A percentile compares a stretch with the other conserved stretches of the same genome.
Evolutionary conservation across 176 grass and related monocot species (phyloP).

Genomic region (Carex kokanica): DNA sequence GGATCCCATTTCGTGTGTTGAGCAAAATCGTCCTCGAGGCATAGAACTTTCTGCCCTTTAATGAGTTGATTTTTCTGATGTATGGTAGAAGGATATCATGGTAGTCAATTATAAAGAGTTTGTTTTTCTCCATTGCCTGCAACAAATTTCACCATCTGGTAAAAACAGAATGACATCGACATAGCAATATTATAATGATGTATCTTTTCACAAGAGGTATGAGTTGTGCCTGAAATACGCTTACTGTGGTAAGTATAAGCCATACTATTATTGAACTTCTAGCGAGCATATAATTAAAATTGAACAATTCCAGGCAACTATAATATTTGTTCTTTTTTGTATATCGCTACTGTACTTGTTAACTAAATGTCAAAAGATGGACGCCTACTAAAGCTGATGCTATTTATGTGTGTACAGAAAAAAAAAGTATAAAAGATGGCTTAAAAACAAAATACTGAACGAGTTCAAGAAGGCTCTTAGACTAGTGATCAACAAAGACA

Average conservation of each 20-base stretch:
- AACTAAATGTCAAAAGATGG: neutral
- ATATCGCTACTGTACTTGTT: neutral
- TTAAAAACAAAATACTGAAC: neutral
- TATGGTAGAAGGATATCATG: constrained; percentile 75
- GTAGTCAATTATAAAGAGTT: constrained; percentile 75
- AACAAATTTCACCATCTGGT: neutral
- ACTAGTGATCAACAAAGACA: neutral
- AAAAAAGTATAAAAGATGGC: neutral
- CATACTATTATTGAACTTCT: neutral
- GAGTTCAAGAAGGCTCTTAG: neutral
- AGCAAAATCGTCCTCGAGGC: constrained; percentile 69
- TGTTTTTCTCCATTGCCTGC: constrained; percentile 53
- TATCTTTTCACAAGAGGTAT: neutral
- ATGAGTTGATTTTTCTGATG: constrained; percentile 55
- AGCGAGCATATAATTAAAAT: neutral
- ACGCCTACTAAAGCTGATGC: neutral
- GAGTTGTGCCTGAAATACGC: neutral
- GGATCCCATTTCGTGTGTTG: constrained; percentile 39
- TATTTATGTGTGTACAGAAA: neutral
- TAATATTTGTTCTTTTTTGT: neutral
- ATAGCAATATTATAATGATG: neutral
- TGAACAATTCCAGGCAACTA: neutral
- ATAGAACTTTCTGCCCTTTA: constrained; percentile 45
- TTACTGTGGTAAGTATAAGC: neutral
- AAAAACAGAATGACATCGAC: neutral